Evolutionary conservation across 2,329 filamentous ascomycete species (phyloP).

Genomic region (Colletotrichum brevisporum): DNA sequence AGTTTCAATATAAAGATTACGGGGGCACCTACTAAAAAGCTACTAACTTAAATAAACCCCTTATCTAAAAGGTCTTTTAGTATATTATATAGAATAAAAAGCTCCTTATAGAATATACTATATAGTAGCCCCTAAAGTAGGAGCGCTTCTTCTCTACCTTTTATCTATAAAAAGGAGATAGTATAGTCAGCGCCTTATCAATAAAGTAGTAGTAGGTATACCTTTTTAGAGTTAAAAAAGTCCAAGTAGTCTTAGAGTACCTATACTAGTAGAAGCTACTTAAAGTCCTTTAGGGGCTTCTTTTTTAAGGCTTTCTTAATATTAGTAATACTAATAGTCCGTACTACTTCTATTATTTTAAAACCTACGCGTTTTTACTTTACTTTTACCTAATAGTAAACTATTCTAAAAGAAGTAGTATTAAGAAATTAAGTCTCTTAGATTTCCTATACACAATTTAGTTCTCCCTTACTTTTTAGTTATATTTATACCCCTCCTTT

Average conservation of each 20-base stretch:
- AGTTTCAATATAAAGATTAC: neutral
- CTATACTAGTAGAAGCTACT: neutral
- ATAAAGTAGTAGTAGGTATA: neutral
- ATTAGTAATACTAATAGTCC: neutral
- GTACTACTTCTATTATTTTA: constrained; percentile 39
- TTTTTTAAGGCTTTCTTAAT: neutral
- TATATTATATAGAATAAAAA: neutral
- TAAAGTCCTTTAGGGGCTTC: neutral
- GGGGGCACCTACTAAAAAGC: neutral
- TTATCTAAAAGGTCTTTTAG: constrained; percentile 15
- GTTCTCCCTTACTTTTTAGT: neutral
- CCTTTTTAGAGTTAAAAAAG: neutral
- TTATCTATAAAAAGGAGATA: neutral
- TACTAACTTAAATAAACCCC: constrained; percentile 26
- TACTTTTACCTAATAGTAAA: constrained; percentile 46
- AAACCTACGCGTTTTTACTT: constrained; percentile 45
- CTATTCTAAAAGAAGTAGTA: constrained; percentile 33
- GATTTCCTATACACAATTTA: constrained; percentile 8
- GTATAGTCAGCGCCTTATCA: neutral
- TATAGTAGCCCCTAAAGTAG: neutral
- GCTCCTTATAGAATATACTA: neutral
- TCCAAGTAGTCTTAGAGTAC: neutral
- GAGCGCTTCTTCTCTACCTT: constrained; percentile 33
- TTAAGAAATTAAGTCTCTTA: constrained; percentile 17
- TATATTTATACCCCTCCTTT: neutral